phyloP scores from a whole-genome alignment of 768 basidiomycete species.

The Scleroderma citrinum region DNA sequence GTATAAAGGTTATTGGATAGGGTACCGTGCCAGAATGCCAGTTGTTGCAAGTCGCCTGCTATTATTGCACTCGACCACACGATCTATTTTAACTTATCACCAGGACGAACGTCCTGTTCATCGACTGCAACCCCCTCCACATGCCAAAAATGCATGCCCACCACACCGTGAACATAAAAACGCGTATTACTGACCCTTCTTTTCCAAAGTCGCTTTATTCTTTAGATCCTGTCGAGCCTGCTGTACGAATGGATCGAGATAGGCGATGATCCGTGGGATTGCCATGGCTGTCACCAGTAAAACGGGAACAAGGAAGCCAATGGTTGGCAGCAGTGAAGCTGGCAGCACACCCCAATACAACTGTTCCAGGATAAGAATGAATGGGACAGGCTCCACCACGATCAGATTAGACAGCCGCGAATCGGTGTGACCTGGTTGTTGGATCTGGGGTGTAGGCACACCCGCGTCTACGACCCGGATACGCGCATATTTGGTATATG shows the following conservation, averaged over 20 bases:
- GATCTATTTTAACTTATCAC: not conserved
- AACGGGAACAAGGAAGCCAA: conserved; percentile 25
- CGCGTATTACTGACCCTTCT: conserved; percentile 18
- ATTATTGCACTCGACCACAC: not conserved
- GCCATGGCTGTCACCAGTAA: conserved; percentile 17
- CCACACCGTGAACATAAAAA: conserved; percentile 7
- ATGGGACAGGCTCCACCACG: conserved; percentile 32
- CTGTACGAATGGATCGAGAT: conserved; percentile 15
- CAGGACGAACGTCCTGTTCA: not conserved
- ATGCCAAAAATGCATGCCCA: conserved; percentile 23
- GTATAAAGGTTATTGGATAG: conserved; percentile 1
- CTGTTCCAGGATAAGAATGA: conserved; percentile 54
- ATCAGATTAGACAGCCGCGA: conserved; percentile 7
- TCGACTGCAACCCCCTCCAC: conserved; percentile 5
- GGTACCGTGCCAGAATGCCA: not conserved
- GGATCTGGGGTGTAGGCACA: conserved; percentile 36
- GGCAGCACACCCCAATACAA: conserved; percentile 55
- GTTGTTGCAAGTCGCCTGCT: not conserved
- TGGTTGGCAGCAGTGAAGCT: conserved; percentile 38
- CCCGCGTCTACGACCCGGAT: conserved; percentile 50
- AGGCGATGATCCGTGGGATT: conserved; percentile 14
- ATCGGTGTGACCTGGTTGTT: conserved; percentile 7
- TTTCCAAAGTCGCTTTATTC: not conserved
- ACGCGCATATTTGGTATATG: conserved; percentile 50
- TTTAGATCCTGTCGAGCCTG: conserved; percentile 22